Conservation (phyloP, 306 rosid genomes). For the Arachis stenosperma region DNA sequence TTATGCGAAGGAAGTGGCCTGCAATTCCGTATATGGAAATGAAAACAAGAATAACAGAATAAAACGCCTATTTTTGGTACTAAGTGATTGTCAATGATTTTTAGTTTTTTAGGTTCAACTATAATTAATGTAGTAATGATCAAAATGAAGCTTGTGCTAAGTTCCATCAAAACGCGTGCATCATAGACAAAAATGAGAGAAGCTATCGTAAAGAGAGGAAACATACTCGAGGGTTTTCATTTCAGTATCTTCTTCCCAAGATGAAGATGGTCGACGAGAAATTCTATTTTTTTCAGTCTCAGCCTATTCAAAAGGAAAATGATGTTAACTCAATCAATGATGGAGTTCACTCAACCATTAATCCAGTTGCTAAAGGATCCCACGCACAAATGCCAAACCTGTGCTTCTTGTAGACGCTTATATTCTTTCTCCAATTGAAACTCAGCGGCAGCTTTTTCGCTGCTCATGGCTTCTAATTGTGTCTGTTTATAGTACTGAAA, state of each 20-base stretch:
- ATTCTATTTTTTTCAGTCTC: conserved; percentile 86
- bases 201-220: conserved; percentile 32
- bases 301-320: conserved; percentile 55
- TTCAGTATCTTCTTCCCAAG: conserved; percentile 96
- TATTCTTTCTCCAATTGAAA: conserved; percentile 94
- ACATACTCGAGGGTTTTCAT: conserved; percentile 93
- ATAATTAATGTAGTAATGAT: conserved; percentile 17
- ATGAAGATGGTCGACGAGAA: conserved; percentile 76
- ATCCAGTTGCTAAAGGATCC: conserved; percentile 34
- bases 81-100: too few species aligned
- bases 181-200: conserved; percentile 26
- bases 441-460: conserved; percentile 94
- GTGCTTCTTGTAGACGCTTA: conserved; percentile 82
- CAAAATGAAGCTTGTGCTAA: conserved; percentile 14
- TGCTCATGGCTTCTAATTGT: conserved; percentile 91
- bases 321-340: conserved; percentile 29
- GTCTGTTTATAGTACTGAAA: conserved; percentile 98
- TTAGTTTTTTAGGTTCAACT: not conserved
- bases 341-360: conserved; percentile 10
- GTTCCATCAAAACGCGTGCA: conserved; percentile 29
- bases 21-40: conserved; percentile 36
- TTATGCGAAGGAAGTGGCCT: conserved; percentile 94
- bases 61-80: too few species aligned
- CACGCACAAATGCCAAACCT: conserved; percentile 52
- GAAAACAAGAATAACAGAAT: not conserved